A percentile compares a stretch with the other conserved stretches of the same genome.
Conservation (phyloP, 805 yeast species). For the Yarrowia sp. region DNA sequence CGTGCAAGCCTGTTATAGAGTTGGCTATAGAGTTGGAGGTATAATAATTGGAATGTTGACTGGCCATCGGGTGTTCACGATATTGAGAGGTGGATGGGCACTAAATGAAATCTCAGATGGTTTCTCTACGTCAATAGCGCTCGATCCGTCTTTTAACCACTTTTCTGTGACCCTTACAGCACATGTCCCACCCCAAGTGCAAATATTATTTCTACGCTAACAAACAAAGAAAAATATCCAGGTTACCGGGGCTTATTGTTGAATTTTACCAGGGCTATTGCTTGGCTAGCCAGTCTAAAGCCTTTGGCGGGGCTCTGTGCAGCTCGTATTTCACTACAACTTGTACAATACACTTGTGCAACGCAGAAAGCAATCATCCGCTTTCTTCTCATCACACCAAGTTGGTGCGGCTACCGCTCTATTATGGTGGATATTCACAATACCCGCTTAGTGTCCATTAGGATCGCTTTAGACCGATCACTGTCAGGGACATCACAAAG, state of each 20-base stretch:
- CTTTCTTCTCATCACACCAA: too few species aligned
- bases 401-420: not conserved
- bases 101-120: too few species aligned
- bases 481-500: not conserved
- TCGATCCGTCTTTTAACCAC: too few species aligned
- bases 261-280: not conserved
- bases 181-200: too few species aligned
- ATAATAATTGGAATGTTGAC: not conserved
- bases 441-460: not conserved
- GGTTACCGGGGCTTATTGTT: too few species aligned
- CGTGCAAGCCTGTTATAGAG: not conserved
- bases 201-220: not conserved
- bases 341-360: too few species aligned
- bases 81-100: not conserved
- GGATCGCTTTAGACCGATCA: not conserved
- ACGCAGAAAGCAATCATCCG: too few species aligned
- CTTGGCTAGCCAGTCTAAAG: too few species aligned
- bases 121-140: too few species aligned
- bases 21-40: not conserved
- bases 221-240: not conserved
- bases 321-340: not conserved
- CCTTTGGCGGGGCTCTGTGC: not conserved
- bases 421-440: not conserved
- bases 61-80: not conserved
- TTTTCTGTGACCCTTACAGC: too few species aligned